Percentiles rank a stretch among this genome's conserved stretches.
These are phyloP conservation scores for Xylaria grammica DNA, from an alignment of 495 filamentous ascomycete species.

Conservation along the genomic window DNA sequence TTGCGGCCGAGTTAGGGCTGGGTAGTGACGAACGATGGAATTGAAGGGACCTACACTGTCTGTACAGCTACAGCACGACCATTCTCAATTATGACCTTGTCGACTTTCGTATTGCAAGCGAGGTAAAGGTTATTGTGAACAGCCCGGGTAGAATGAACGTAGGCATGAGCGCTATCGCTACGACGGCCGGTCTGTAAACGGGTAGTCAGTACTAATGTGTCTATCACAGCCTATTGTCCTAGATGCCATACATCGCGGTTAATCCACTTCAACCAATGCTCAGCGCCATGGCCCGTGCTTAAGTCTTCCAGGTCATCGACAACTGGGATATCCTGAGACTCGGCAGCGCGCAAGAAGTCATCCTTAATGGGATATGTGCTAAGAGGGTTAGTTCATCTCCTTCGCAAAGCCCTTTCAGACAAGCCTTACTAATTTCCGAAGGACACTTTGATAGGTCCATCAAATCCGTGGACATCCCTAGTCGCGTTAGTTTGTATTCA, in stretches of 20 bases:
- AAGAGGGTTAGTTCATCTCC: slow-evolving; percentile 4
- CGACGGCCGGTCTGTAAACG: slow-evolving; percentile 62
- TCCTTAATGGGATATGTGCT: slow-evolving; percentile 71
- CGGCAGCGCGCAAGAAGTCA: slow-evolving; percentile 79
- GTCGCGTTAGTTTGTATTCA: not conserved
- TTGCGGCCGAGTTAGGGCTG: slow-evolving; percentile 23
- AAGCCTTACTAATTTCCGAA: slow-evolving; percentile 69
- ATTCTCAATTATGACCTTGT: slow-evolving; percentile 78
- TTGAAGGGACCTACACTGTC: slow-evolving; percentile 41
- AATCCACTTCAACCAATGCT: slow-evolving; percentile 72
- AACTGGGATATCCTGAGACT: slow-evolving; percentile 75
- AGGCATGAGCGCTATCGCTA: slow-evolving; percentile 77
- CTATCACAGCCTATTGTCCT: not conserved
- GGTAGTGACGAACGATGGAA: not conserved
- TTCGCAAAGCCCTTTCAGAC: not conserved
- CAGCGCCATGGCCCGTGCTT: slow-evolving; percentile 64
- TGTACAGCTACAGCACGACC: slow-evolving; percentile 68
- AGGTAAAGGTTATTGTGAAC: slow-evolving; percentile 75
- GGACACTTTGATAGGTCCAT: slow-evolving; percentile 84
- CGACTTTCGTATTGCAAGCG: slow-evolving; percentile 80
- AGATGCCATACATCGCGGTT: slow-evolving; percentile 60
- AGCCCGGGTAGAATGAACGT: slow-evolving; percentile 70
- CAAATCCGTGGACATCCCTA: slow-evolving; percentile 75
- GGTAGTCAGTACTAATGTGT: slow-evolving; percentile 12
- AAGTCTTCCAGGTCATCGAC: slow-evolving; percentile 75